Percentiles rank a stretch among this genome's conserved stretches.
These are phyloP conservation scores for Sicyos baderoa DNA, from an alignment of 306 rosid species.

Conservation along the genomic window DNA sequence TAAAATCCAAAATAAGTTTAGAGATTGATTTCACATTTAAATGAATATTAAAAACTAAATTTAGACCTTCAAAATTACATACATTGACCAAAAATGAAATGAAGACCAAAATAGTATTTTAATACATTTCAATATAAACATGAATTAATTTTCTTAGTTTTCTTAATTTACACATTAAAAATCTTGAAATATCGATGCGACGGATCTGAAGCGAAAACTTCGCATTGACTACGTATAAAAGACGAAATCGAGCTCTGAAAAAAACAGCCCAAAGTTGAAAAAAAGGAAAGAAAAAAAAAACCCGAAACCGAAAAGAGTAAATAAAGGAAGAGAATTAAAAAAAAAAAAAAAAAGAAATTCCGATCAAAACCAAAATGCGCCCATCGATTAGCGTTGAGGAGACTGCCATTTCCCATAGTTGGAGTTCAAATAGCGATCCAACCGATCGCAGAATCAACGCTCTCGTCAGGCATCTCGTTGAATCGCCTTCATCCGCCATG, in stretches of 20 bases:
- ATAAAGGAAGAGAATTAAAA: background rate
- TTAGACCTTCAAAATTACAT: no score
- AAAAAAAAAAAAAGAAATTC: background rate
- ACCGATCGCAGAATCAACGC: constrained; percentile 63
- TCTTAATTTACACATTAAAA: background rate
- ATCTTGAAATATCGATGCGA: background rate
- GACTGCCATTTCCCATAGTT: constrained; percentile 16
- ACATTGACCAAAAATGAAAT: no score
- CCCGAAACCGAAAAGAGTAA: background rate
- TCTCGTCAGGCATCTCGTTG: constrained; percentile 41
- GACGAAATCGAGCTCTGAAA: background rate
- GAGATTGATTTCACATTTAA: no score
- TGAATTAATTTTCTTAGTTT: background rate
- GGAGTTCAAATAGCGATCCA: constrained; percentile 21
- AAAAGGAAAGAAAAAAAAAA: background rate
- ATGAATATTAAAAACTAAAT: no score
- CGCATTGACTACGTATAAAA: background rate
- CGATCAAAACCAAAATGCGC: constrained; percentile 44
- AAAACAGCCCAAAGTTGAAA: background rate
- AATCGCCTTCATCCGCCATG: constrained; percentile 32
- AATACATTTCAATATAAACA: no score
- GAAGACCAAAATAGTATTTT: no score
- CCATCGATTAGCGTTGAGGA: constrained; percentile 36
- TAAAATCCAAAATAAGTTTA: no score
- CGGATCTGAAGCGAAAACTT: background rate